Base-by-base conservation (phyloP, 108 stramenopile species). In the Epithemia pelagica region DNA sequence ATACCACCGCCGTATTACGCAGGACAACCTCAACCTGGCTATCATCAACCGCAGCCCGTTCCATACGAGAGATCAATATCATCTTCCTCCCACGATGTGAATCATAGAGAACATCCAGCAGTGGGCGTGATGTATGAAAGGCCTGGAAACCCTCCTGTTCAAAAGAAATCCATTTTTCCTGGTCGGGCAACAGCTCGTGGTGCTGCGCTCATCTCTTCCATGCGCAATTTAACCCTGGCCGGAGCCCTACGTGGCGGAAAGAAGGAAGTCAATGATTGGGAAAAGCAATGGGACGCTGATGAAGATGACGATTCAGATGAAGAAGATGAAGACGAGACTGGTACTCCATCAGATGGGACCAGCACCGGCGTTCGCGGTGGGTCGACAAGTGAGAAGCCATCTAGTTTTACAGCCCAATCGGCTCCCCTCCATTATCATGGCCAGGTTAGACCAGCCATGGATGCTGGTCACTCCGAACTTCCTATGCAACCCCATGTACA, bases 261-360 rank as follows among this genome's bases (percentile, higher is more conserved):
- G 59, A 53, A 67, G 57, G 37, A 65, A 26, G 68, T 65, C 2
- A 73, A 67, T 8, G 78, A 82, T 32, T 82, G 82, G 82, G 82
- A 82, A 53, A 73, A 71, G 18, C 60, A 64, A 57, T 78, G 78
- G 77, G 82, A 82, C 67, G 74, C 72, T 54, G 80, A 81, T 62
- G 65, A 66, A 28, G 78, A 79, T 3, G 80, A 81, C 30, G 72
- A 74, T 58, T 64, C 62, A 1, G 76, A 77, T 56, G 81, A 68
- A 18, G 63, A 75, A 29, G 74, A 70, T 18, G 63, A 73, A 30
- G 58, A 46, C 28, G 21, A 63, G n/a, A 21, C 54, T 32, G 25
- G 30, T 20, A 24, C 30, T 15, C 10, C 37, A 46, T 10, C 5
- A 56, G 22, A 68, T 29, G 28, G 31, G 2, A 52, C 53, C 18